Evolutionary conservation across 176 grass and related monocot species (phyloP), one percentile per base, ranked within the genome.

Genomic region (Oryza glaberrima): DNA sequence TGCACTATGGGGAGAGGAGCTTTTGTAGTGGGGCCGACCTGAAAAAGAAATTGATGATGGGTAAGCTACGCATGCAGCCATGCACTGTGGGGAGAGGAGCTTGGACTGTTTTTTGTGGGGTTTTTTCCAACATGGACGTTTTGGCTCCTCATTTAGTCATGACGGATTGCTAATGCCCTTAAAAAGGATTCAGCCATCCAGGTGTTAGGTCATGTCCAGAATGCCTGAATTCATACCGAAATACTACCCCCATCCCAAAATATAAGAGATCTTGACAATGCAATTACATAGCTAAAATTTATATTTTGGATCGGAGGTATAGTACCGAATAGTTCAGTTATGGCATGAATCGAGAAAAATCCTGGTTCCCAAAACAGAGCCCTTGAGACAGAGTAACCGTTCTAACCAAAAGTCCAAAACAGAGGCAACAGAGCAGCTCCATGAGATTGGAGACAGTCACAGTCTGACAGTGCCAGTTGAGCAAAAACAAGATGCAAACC

Each of bases 401-500:
- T 41, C 40, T 41, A 56, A 56, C 51, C 51, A 19, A 17, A 56
- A 56, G 30, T 32, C 30, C 30, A 32, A 32, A 32, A 32, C 20
- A n/a, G 19, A 22, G 6, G 56, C 56, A 61, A 10, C 19, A 10
- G 5, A 7, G 19, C 7, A 61, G 56, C 56, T 61, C 25, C 6
- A 45, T 17, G 43, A 5, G 34, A 43, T 11, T 48, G 41, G 26
- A 28, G 26, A 13, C 56, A 61, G n/a, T 61, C 56, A 32, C 30
- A 63, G 30, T 32, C 30, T 32, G n/a, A 12, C 11, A 25, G 7
- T 44, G n/a, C 52, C 45, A 73, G n/a, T 40, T 22, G 46, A 75
- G 44, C 60, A 48, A 25, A 26, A 75, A 28, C 52, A 74, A 11
- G n/a, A 45, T 70, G 75, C 56, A 74, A 75, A 40, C 30, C 35